These are phyloP conservation scores for Naegleria fowleri DNA, from an alignment of 208 protist genomes.

Conservation along the genomic window DNA sequence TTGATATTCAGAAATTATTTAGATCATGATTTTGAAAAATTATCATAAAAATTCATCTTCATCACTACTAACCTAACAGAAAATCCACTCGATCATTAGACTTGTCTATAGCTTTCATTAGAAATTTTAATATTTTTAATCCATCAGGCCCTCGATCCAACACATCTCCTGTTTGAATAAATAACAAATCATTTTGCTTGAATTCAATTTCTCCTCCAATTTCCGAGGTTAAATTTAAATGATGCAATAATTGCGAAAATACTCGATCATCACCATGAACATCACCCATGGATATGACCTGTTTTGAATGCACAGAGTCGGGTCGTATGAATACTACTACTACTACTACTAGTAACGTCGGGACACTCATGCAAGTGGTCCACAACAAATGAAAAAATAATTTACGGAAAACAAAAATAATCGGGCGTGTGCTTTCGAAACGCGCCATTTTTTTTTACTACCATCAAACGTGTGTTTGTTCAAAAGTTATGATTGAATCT, in stretches of 20 bases:
- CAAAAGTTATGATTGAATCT: too few species aligned
- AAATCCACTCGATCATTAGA: not conserved
- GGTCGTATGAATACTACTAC: too few species aligned
- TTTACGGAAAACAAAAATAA: too few species aligned
- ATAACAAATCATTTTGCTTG: not conserved
- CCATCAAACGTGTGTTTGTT: too few species aligned
- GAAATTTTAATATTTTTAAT: not conserved
- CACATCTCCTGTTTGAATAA: slow-evolving; percentile 11
- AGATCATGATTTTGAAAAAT: too few species aligned
- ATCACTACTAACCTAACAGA: not conserved
- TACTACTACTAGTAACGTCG: too few species aligned
- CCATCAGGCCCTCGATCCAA: not conserved
- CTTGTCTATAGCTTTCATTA: not conserved
- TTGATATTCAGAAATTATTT: too few species aligned
- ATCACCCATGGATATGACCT: not conserved
- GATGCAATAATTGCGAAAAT: not conserved
- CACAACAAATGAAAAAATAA: too few species aligned
- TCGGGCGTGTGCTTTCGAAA: too few species aligned
- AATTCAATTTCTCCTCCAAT: not conserved
- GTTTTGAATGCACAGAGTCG: not conserved
- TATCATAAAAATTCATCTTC: too few species aligned
- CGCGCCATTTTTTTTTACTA: too few species aligned
- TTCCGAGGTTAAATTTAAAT: not conserved
- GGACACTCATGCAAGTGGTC: too few species aligned
- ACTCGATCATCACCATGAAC: not conserved